These are phyloP conservation scores for Pulveroboletus sp. DNA, from an alignment of 768 basidiomycete genomes.

Conservation along the genomic window DNA sequence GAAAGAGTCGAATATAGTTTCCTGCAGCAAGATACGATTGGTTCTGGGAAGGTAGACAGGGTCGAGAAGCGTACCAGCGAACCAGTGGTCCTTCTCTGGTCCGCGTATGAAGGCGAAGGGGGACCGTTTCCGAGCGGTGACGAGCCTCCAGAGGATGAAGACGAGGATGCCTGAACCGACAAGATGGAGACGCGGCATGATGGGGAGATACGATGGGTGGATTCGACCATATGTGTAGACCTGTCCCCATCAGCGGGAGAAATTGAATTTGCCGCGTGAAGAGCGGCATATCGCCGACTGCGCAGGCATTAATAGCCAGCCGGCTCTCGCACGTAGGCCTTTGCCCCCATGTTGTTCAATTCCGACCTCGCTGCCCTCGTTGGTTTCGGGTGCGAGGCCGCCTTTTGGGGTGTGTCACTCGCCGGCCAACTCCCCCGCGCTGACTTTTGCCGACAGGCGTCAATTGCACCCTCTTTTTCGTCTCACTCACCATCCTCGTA, in stretches of 20 bases:
- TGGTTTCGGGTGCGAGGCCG: slow-evolving; percentile 36
- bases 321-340: neutral
- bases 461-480: slow-evolving; percentile 27
- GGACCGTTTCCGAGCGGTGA: slow-evolving; percentile 5
- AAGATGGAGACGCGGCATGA: slow-evolving; percentile 4
- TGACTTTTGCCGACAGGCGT: slow-evolving; percentile 4
- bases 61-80: slow-evolving; percentile 23
- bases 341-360: slow-evolving; percentile 21
- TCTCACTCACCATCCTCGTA: slow-evolving; percentile 25
- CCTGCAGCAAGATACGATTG: slow-evolving; percentile 17
- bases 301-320: neutral
- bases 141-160: slow-evolving; percentile 18
- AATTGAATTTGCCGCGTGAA: too few relatives aligned
- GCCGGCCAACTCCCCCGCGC: neutral
- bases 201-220: neutral
- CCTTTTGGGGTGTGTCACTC: slow-evolving; percentile 31
- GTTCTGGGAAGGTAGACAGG: neutral
- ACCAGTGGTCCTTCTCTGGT: slow-evolving; percentile 34
- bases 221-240: neutral
- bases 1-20: slow-evolving; percentile 31
- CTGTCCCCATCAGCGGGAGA: too few relatives aligned
- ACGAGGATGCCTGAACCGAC: slow-evolving; percentile 5
- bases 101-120: slow-evolving; percentile 26
- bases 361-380: slow-evolving; percentile 34
- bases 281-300: too few relatives aligned